Conservation (phyloP, 345 rosid genomes). For the Euphorbia peplus region DNA sequence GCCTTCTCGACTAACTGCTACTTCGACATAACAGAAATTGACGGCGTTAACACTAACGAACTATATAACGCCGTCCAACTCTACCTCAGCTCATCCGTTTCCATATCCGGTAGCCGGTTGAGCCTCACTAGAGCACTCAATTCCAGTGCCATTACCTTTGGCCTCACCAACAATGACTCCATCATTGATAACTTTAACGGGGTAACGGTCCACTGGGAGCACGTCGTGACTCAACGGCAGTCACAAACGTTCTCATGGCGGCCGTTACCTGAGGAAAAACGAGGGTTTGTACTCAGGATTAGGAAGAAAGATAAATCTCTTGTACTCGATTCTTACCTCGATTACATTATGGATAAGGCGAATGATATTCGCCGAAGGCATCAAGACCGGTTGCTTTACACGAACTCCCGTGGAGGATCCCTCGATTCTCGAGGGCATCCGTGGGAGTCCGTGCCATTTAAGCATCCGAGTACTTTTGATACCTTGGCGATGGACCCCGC, state of each 20-base stretch:
- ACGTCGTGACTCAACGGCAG: conserved; percentile 77
- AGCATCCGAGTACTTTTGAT: conserved; percentile 91
- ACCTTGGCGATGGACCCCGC: conserved; percentile 86
- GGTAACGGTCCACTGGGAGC: conserved; percentile 77
- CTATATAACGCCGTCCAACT: conserved; percentile 99
- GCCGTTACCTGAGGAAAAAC: conserved; percentile 92
- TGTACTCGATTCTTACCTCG: conserved; percentile 59
- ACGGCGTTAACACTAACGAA: conserved; percentile 97
- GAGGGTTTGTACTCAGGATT: conserved; percentile 82
- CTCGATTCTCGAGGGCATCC: conserved; percentile 89
- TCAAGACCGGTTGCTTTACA: conserved; percentile 71
- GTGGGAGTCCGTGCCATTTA: conserved; percentile 94
- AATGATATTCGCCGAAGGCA: conserved; percentile 66
- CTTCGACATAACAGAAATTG: conserved; percentile 92
- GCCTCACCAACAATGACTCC: conserved; percentile 76
- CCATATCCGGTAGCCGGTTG: conserved; percentile 69
- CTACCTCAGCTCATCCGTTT: conserved; percentile 71
- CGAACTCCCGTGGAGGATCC: conserved; percentile 86
- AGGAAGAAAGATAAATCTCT: conserved; percentile 58
- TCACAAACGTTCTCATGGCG: conserved; percentile 81
- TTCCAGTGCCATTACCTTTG: conserved; percentile 82
- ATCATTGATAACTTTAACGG: conserved; percentile 61
- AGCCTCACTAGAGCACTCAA: conserved; percentile 86
- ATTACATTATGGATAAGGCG: conserved; percentile 77
- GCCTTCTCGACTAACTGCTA: conserved; percentile 65